Percentiles rank a stretch among this genome's conserved stretches.
phyloP scores from a whole-genome alignment of 2,329 filamentous ascomycete genomes.

The Colletotrichum musicola region DNA sequence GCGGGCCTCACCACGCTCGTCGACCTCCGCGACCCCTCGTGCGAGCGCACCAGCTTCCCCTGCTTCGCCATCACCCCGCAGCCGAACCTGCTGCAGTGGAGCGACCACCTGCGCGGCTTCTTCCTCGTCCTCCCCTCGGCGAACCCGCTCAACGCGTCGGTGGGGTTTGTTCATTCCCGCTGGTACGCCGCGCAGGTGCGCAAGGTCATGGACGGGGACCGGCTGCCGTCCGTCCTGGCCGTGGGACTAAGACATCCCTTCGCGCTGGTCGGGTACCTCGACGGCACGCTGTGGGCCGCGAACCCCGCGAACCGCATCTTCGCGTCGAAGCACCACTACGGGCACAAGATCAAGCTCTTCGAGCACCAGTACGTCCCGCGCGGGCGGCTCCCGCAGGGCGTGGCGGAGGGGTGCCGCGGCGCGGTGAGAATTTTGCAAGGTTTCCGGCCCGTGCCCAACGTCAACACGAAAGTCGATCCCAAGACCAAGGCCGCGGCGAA shows the following conservation, averaged over 20 bases:
- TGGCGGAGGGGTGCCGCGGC: conserved; percentile 50
- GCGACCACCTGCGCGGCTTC: conserved; percentile 68
- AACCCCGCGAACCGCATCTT: conserved; percentile 60
- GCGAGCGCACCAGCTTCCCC: conserved; percentile 66
- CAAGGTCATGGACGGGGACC: conserved; percentile 64
- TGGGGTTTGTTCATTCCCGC: conserved; percentile 64
- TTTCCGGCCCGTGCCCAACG: conserved; percentile 63
- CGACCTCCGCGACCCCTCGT: conserved; percentile 65
- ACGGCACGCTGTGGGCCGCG: conserved; percentile 65
- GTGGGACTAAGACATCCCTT: conserved; percentile 66
- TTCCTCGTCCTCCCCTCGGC: conserved; percentile 65
- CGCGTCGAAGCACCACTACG: conserved; percentile 51
- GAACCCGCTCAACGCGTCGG: conserved; percentile 63
- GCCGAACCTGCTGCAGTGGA: conserved; percentile 66
- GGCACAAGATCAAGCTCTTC: conserved; percentile 60
- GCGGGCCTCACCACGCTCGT: conserved; percentile 66
- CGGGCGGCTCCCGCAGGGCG: conserved; percentile 42
- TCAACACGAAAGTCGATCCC: conserved; percentile 57
- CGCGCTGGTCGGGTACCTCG: conserved; percentile 64
- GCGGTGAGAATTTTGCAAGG: conserved; percentile 65
- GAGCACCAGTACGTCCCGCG: conserved; percentile 66
- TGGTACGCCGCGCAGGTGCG: conserved; percentile 66
- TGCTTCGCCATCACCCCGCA: conserved; percentile 65
- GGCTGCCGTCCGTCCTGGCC: conserved; percentile 63
- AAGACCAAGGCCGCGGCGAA: conserved; percentile 55